Conservation (phyloP, 805 yeast species). For the Cyberlindnera galapagoensis region DNA sequence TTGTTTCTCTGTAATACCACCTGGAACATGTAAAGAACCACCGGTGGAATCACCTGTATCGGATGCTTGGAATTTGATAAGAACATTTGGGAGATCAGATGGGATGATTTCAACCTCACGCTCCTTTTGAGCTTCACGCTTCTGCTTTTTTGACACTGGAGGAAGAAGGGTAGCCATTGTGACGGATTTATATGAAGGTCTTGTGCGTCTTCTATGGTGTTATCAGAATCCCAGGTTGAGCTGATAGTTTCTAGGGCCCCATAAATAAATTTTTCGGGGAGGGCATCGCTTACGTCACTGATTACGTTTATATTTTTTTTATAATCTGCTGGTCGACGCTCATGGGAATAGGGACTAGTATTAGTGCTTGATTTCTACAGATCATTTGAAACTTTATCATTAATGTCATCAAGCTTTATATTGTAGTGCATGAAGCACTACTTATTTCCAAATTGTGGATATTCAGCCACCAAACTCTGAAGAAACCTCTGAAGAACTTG, state of each 20-base stretch:
- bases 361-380: no score
- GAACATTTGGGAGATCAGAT: conserved; percentile 75
- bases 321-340: no score
- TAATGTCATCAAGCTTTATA: no score
- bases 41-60: conserved; percentile 87
- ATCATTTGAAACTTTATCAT: no score
- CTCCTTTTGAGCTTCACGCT: conserved; percentile 73
- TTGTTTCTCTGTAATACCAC: conserved; percentile 76
- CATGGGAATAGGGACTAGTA: no score
- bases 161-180: conserved; percentile 89
- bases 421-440: no score
- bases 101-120: conserved; percentile 73
- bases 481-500: conserved; percentile 21
- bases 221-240: not conserved
- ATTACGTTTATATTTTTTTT: no score
- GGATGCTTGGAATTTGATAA: conserved; percentile 84
- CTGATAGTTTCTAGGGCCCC: not conserved
- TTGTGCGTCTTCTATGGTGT: not conserved
- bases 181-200: not conserved
- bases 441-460: no score
- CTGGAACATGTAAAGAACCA: conserved; percentile 86
- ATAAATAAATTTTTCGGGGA: conserved; percentile 10
- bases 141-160: conserved; percentile 88
- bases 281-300: conserved; percentile 19
- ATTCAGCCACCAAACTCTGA: conserved; percentile 17